Evolutionary conservation across 106 monocot species (phyloP).

Genomic region (Platanthera zijinensis): DNA sequence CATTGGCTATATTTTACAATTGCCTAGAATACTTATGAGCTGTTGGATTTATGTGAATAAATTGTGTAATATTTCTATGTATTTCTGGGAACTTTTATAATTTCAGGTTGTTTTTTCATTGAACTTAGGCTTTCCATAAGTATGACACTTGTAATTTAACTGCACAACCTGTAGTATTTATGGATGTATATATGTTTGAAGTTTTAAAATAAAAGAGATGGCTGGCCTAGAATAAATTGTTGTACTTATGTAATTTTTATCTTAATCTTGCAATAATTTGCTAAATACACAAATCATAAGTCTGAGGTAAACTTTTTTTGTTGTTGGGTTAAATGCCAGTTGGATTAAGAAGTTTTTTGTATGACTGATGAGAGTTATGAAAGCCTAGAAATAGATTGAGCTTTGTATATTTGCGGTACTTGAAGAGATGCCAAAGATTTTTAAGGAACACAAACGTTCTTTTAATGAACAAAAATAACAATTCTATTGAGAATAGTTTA

Average conservation of each 20-base stretch:
- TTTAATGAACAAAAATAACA: no score
- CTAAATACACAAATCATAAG: not conserved
- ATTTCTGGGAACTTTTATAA: not conserved
- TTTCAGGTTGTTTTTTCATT: not conserved
- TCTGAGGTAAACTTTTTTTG: not conserved
- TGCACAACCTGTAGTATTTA: not conserved
- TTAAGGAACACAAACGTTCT: not conserved
- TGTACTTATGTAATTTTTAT: not conserved
- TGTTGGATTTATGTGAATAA: not conserved
- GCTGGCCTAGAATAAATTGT: not conserved
- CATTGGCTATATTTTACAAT: not conserved
- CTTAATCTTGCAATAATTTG: not conserved
- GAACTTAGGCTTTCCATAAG: not conserved
- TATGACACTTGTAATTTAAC: not conserved
- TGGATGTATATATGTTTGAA: not conserved
- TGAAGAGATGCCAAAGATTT: not conserved
- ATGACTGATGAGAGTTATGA: not conserved
- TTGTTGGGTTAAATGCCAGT: not conserved
- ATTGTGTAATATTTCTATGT: not conserved
- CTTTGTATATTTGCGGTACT: not conserved
- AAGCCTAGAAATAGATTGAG: not conserved
- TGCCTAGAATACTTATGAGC: not conserved
- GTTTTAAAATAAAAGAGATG: not conserved
- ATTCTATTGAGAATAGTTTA: no score
- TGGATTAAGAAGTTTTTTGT: not conserved